These are phyloP conservation scores for Barnettozyma siamensis DNA, from an alignment of 805 yeast genomes.

Conservation along the genomic window DNA sequence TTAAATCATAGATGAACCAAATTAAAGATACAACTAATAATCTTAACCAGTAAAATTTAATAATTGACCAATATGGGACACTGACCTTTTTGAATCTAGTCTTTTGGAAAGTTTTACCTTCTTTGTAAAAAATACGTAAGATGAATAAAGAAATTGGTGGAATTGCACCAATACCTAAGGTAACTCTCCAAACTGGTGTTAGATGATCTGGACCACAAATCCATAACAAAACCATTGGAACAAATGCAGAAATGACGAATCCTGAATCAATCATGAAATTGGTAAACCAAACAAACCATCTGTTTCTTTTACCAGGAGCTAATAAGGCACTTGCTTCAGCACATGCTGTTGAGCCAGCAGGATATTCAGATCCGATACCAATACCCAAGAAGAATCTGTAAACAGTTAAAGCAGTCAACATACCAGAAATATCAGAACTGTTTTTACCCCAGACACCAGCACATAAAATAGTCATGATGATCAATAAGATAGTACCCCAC, in stretches of 20 bases:
- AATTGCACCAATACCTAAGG: constrained; percentile 85
- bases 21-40: constrained; percentile 61
- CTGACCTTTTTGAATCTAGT: constrained; percentile 57
- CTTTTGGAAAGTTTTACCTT: constrained; percentile 66
- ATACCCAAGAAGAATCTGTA: constrained; percentile 85
- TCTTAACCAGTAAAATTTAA: constrained; percentile 85
- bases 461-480: constrained; percentile 70
- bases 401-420: constrained; percentile 77
- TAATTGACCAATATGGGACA: constrained; percentile 61
- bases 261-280: constrained; percentile 84
- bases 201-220: constrained; percentile 68
- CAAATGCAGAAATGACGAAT: constrained; percentile 77
- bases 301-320: constrained; percentile 78
- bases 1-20: constrained; percentile 91
- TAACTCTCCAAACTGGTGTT: constrained; percentile 85
- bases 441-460: constrained; percentile 79
- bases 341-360: constrained; percentile 88
- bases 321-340: constrained; percentile 82
- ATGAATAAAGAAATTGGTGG: constrained; percentile 77
- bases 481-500: constrained; percentile 66
- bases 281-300: constrained; percentile 87
- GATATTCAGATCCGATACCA: constrained; percentile 94
- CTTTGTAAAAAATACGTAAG: constrained; percentile 69
- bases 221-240: constrained; percentile 81
- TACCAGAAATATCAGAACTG: constrained; percentile 48